Base-by-base conservation (phyloP, 176 grass and related monocot species). In the Oryza nivara region DNA sequence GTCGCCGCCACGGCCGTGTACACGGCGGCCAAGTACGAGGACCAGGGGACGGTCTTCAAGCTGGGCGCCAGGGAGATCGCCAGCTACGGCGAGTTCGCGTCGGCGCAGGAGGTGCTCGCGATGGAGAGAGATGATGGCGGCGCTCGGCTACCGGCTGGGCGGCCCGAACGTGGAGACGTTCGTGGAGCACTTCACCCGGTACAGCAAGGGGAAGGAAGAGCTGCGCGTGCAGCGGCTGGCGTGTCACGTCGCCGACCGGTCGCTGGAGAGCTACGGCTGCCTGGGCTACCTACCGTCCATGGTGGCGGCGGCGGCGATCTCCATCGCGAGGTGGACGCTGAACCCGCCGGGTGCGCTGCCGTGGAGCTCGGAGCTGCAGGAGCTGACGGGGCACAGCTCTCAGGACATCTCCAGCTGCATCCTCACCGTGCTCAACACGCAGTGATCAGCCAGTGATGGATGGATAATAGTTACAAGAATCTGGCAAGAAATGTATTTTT, bases 171-270 rank as follows among this genome's bases (percentile, higher is more conserved):
- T 25, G 41, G 3, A 23, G 56, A 74, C 81, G 40, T 83, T 65
- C 70, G 70, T 83, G 54, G 54, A 65, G 12, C 81, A 48, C 56
- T 83, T 83, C 81, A 83, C 69, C 23, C 5, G 68, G 69, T 9
- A 5, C 69, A 26, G 9, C 68, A 12, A 9, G 2, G 4, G 6
- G 1, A 11, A 2, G 4, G 67, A 4, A 1, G 20, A 41, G 1
- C 3, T 3, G 41, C 23, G 1, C 19, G 19, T 76, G 19, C 72
- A 1, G 45, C 61, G 13, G 19, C 0, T 25, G 82, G 82, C 63
- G 72, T 44, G 25, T 7, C 0, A 0, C 19, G 1, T 84, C 20
- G 73, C 64, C 4, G 73, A 67, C 32, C 0, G 2, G 64, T 68
- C 64, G 14, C 64, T 76, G 67, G 2, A 43, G 8, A 22, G 61